These are phyloP conservation scores for Aspergillus fructus DNA, from an alignment of 2,329 filamentous ascomycete genomes.

Conservation along the genomic window DNA sequence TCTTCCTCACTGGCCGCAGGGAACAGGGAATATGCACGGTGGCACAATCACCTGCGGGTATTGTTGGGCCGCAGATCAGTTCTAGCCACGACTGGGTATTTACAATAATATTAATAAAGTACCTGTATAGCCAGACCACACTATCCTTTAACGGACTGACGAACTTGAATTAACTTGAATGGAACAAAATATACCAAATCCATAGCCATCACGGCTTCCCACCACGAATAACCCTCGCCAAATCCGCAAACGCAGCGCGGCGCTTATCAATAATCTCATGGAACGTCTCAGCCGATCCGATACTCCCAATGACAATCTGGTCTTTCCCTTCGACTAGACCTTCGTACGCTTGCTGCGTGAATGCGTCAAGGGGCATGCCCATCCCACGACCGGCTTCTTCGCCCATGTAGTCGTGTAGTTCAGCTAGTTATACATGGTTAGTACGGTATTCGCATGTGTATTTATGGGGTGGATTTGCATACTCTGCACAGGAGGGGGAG, in stretches of 20 bases:
- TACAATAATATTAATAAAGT: too few relatives aligned
- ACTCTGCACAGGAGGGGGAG: slow-evolving; percentile 45
- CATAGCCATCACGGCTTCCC: too few relatives aligned
- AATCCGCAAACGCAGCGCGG: slow-evolving; percentile 16
- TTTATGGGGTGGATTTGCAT: not conserved
- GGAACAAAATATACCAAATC: too few relatives aligned
- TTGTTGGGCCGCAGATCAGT: too few relatives aligned
- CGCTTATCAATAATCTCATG: slow-evolving; percentile 34
- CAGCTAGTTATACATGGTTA: slow-evolving; percentile 34
- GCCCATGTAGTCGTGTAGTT: slow-evolving; percentile 52
- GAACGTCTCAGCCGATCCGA: slow-evolving; percentile 30
- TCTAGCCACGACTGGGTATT: too few relatives aligned
- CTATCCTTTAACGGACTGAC: too few relatives aligned
- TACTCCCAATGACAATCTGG: slow-evolving; percentile 41
- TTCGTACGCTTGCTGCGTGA: slow-evolving; percentile 47
- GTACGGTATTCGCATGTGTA: not conserved
- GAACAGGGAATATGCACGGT: too few relatives aligned
- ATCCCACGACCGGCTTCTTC: slow-evolving; percentile 32
- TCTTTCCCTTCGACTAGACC: slow-evolving; percentile 44
- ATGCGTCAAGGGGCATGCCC: slow-evolving; percentile 51
- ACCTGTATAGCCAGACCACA: too few relatives aligned
- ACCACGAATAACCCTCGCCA: slow-evolving; percentile 9
- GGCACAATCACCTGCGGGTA: too few relatives aligned
- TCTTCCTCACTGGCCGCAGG: too few relatives aligned
- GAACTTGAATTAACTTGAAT: too few relatives aligned